These are phyloP conservation scores for Oryza australiensis DNA, from an alignment of 176 grass and related monocot species.

Conservation along the genomic window DNA sequence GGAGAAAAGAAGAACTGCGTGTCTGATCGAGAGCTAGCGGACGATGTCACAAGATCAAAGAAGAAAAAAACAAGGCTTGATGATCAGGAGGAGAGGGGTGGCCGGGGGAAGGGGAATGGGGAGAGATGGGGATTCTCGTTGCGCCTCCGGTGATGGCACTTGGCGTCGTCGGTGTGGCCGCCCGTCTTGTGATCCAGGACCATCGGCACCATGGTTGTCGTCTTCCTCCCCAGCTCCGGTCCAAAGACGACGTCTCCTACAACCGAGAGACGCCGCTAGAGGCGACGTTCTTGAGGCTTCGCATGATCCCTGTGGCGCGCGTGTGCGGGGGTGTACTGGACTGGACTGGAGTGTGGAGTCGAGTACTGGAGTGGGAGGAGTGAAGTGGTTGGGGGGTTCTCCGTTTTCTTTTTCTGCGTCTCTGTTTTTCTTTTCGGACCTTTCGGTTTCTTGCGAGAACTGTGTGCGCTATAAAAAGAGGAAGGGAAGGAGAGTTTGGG, in stretches of 20 bases:
- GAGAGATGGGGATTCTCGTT: background rate
- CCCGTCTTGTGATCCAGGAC: conserved; percentile 25
- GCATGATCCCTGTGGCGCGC: conserved; percentile 26
- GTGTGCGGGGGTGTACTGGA: background rate
- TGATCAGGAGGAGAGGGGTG: conserved; percentile 27
- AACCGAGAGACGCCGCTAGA: background rate
- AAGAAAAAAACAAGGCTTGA: background rate
- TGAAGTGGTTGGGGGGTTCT: background rate
- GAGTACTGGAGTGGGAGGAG: background rate
- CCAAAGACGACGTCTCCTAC: conserved; percentile 37
- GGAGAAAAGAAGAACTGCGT: background rate
- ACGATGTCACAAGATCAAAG: background rate
- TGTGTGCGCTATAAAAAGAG: conserved; percentile 25
- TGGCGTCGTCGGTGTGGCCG: background rate
- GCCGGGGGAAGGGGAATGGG: conserved; percentile 26
- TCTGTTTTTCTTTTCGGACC: too few species aligned
- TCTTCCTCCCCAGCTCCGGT: conserved; percentile 47
- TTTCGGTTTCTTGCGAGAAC: conserved; percentile 1
- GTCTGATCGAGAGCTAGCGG: background rate
- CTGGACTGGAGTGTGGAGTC: conserved; percentile 21
- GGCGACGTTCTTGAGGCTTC: conserved; percentile 25
- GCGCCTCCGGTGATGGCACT: conserved; percentile 22
- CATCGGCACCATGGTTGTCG: conserved; percentile 34
- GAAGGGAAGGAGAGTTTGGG: background rate
- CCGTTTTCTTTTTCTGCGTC: background rate